These are phyloP conservation scores for Coniochaeta ligniaria DNA, from an alignment of 2,329 filamentous ascomycete genomes.

Conservation along the genomic window DNA sequence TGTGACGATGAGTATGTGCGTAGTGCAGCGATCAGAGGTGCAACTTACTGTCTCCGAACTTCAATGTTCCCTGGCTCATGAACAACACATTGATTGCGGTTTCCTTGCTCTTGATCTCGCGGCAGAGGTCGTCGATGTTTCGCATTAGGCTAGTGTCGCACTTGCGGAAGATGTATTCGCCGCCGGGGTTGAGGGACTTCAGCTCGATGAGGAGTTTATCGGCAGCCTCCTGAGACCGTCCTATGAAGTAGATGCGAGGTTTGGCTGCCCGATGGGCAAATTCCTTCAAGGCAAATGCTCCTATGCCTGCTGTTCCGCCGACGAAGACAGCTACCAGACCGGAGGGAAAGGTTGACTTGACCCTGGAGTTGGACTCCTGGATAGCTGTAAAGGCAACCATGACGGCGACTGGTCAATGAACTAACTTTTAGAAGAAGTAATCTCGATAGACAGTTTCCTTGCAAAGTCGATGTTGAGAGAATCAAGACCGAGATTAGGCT, in stretches of 20 bases:
- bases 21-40: too few relatives aligned
- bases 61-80: constrained; percentile 29
- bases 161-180: constrained; percentile 35
- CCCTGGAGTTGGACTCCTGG: constrained; percentile 24
- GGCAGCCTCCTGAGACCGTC: constrained; percentile 32
- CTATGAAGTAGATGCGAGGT: constrained; percentile 39
- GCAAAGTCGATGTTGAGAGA: background rate
- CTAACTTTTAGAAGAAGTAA: background rate
- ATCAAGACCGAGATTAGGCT: background rate
- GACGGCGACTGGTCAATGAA: background rate
- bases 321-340: constrained; percentile 41
- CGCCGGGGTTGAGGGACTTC: constrained; percentile 32
- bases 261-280: constrained; percentile 31
- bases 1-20: constrained; percentile 12
- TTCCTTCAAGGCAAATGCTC: constrained; percentile 35
- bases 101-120: constrained; percentile 42
- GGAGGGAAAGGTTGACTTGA: constrained; percentile 22
- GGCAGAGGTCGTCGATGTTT: constrained; percentile 40
- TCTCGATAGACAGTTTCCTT: background rate
- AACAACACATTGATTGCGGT: constrained; percentile 37
- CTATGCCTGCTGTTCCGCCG: constrained; percentile 43
- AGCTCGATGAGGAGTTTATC: constrained; percentile 34
- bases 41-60: constrained; percentile 14
- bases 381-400: constrained; percentile 26
- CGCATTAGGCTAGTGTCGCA: constrained; percentile 38